Evolutionary conservation across 2,329 filamentous ascomycete species (phyloP).

Genomic region (Seiridium cupressi): DNA sequence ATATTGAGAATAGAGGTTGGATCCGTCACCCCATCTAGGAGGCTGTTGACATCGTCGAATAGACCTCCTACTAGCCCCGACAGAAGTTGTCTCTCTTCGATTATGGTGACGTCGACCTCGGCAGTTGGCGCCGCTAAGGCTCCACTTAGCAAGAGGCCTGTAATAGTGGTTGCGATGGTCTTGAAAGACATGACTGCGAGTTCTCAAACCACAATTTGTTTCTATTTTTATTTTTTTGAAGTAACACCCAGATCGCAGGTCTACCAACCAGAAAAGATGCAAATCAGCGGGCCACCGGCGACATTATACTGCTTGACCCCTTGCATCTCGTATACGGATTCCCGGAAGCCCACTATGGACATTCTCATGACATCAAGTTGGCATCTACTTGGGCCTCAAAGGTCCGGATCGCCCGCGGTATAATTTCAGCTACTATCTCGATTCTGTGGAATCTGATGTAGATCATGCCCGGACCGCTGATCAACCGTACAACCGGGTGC

Average conservation of each 20-base stretch:
- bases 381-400: neutral
- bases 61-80: neutral
- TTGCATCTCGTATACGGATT: neutral
- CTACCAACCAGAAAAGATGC: neutral
- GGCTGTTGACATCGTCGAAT: neutral
- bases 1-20: neutral
- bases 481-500: neutral
- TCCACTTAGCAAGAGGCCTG: neutral
- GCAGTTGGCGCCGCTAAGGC: neutral
- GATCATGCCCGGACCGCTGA: neutral
- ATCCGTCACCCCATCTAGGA: constrained; percentile 1
- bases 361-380: neutral
- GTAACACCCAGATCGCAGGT: too few species aligned
- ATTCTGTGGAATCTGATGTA: neutral
- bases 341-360: neutral
- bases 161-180: neutral
- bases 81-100: neutral
- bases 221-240: neutral
- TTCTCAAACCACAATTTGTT: neutral
- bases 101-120: neutral
- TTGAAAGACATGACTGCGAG: neutral
- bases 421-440: neutral
- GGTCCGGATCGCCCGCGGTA: neutral
- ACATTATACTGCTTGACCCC: neutral
- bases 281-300: neutral